A percentile compares a stretch with the other conserved stretches of the same genome.
phyloP scores from a whole-genome alignment of 495 filamentous ascomycete species.

The Penicillium waksmanii region DNA sequence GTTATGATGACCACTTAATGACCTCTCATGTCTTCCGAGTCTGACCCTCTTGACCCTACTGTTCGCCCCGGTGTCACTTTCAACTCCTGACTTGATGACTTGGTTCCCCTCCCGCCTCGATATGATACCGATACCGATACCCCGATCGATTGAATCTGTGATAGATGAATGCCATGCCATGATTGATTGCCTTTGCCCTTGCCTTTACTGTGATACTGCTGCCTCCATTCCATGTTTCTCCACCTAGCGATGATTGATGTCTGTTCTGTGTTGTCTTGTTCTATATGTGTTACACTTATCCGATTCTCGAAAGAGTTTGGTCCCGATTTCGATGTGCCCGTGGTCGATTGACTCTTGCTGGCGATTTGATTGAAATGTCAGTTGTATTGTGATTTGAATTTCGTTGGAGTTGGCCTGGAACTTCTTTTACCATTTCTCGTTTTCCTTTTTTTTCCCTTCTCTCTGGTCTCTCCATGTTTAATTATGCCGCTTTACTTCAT shows the following conservation, averaged over 20 bases:
- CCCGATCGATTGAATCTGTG: conserved; percentile 24
- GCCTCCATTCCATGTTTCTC: not conserved
- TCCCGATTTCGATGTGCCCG: not conserved
- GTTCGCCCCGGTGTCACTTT: not conserved
- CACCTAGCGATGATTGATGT: conserved; percentile 8
- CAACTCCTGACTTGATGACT: conserved; percentile 1
- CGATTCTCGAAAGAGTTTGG: no score
- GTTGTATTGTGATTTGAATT: conserved; percentile 1
- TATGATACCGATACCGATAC: conserved; percentile 27
- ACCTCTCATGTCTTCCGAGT: conserved; percentile 15
- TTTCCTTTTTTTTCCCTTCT: not conserved
- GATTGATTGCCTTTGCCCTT: conserved; percentile 8
- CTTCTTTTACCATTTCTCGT: not conserved
- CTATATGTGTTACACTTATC: no score
- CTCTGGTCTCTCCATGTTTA: conserved; percentile 7
- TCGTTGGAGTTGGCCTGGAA: not conserved
- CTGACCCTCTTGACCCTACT: not conserved
- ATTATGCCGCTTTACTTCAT: conserved; percentile 14
- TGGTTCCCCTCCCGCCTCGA: conserved; percentile 8
- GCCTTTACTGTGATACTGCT: not conserved
- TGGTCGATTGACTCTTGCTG: conserved; percentile 8
- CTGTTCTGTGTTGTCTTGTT: conserved; percentile 1
- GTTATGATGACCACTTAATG: conserved; percentile 49
- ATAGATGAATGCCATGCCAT: conserved; percentile 30
- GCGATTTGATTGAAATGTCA: not conserved